These are phyloP conservation scores for Neocallimastix lanati DNA, from an alignment of 192 early-diverging fungal genomes.

Conservation along the genomic window DNA sequence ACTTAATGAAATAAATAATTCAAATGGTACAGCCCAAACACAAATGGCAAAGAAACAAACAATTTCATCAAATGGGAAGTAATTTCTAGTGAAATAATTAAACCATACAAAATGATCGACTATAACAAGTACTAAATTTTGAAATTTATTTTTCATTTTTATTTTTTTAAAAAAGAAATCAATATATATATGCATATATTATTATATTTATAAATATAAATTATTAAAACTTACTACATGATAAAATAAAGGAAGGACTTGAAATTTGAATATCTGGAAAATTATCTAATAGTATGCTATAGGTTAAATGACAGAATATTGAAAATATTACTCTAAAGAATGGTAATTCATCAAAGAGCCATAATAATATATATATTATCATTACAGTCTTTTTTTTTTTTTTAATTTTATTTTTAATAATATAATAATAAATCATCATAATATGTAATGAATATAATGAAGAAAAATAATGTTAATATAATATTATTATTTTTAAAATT, in stretches of 20 bases:
- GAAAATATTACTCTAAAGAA: conserved; percentile 50
- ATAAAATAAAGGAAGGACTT: conserved; percentile 53
- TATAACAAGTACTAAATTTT: conserved; percentile 41
- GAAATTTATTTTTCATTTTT: neutral
- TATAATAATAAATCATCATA: too few relatives aligned
- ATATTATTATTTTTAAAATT: too few relatives aligned
- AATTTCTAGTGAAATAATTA: conserved; percentile 61
- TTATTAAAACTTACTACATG: conserved; percentile 45
- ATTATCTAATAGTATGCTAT: conserved; percentile 53
- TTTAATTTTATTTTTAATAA: too few relatives aligned
- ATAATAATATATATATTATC: conserved; percentile 47
- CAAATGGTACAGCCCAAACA: conserved; percentile 86
- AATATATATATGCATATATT: too few relatives aligned
- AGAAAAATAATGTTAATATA: too few relatives aligned
- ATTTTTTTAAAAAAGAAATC: too few relatives aligned
- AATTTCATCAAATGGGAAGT: conserved; percentile 53
- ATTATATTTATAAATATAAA: too few relatives aligned
- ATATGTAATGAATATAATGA: too few relatives aligned
- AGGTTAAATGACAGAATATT: conserved; percentile 54
- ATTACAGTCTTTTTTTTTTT: conserved; percentile 34
- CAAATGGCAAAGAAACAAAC: conserved; percentile 82
- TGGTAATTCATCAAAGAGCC: conserved; percentile 62
- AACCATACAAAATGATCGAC: conserved; percentile 93
- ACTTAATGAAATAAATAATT: conserved; percentile 80
- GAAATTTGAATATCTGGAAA: conserved; percentile 72